phyloP scores from a whole-genome alignment of 768 basidiomycete genomes.

The Termitomyces sp. region DNA sequence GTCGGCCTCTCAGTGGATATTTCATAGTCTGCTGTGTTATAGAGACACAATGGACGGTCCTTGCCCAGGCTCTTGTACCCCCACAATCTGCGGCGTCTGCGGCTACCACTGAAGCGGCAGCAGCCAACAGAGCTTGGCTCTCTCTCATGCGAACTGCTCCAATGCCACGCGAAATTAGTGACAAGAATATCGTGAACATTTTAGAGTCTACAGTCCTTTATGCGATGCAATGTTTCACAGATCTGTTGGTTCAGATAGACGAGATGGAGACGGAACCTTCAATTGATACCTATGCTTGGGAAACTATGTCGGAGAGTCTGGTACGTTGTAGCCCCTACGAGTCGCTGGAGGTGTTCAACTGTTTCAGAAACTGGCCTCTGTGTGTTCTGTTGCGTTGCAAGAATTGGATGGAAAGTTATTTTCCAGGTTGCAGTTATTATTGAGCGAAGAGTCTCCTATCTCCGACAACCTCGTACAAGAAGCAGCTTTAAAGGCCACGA shows the following conservation, averaged over 20 bases:
- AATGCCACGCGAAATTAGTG: slow-evolving; percentile 34
- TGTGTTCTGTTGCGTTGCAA: slow-evolving; percentile 71
- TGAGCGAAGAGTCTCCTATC: slow-evolving; percentile 79
- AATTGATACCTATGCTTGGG: slow-evolving; percentile 86
- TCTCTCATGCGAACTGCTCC: slow-evolving; percentile 56
- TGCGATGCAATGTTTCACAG: slow-evolving; percentile 74
- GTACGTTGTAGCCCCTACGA: slow-evolving; percentile 34
- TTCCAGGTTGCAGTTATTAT: slow-evolving; percentile 62
- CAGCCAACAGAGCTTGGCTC: slow-evolving; percentile 80
- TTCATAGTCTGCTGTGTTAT: slow-evolving; percentile 88
- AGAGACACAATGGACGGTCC: slow-evolving; percentile 81
- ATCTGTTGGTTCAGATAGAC: slow-evolving; percentile 74
- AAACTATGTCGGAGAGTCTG: slow-evolving; percentile 88
- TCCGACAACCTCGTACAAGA: slow-evolving; percentile 85
- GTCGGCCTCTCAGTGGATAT: slow-evolving; percentile 80
- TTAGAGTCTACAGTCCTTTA: slow-evolving; percentile 50
- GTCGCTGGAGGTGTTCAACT: not conserved
- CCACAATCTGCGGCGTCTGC: slow-evolving; percentile 21
- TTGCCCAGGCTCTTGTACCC: slow-evolving; percentile 62
- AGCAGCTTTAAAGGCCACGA: slow-evolving; percentile 82
- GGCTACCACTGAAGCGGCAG: slow-evolving; percentile 62
- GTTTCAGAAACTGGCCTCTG: slow-evolving; percentile 75
- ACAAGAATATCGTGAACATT: slow-evolving; percentile 30
- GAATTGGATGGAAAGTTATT: slow-evolving; percentile 69
- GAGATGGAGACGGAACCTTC: slow-evolving; percentile 80